Percentiles rank a stretch among this genome's conserved stretches.
Conservation (phyloP, 306 rosid species). For the Sicyos edulis region DNA sequence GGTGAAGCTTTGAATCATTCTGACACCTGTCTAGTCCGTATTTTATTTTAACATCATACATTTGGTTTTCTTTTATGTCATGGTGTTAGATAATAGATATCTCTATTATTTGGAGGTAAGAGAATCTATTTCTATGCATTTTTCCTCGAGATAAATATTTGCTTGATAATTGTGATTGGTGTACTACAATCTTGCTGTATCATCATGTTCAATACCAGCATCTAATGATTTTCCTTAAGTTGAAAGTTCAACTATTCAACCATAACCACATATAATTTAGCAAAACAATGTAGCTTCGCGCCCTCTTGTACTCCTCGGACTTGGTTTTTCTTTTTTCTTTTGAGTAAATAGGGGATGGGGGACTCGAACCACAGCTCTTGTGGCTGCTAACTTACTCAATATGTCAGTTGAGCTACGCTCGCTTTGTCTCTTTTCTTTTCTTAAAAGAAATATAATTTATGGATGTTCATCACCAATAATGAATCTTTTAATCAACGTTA, state of each 20-base stretch:
- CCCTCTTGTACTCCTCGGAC: background rate
- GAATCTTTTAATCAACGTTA: background rate
- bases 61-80: constrained; percentile 13
- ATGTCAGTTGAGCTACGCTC: too few relatives aligned
- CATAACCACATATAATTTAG: background rate
- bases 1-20: constrained; percentile 7
- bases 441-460: too few relatives aligned
- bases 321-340: too few relatives aligned
- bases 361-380: too few relatives aligned
- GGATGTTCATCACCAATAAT: too few relatives aligned
- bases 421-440: too few relatives aligned
- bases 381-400: too few relatives aligned
- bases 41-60: constrained; percentile 5
- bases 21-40: constrained; percentile 14
- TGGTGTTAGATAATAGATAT: background rate
- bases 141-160: constrained; percentile 1
- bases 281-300: background rate
- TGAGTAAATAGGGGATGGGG: too few relatives aligned
- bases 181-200: background rate
- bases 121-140: constrained; percentile 9
- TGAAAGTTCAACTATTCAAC: constrained; percentile 3
- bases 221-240: background rate
- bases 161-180: constrained; percentile 10
- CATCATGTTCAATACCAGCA: background rate
- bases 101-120: constrained; percentile 13